These are phyloP conservation scores for Hansenula lynferdii DNA, from an alignment of 1,139 yeast genomes.

Conservation along the genomic window DNA sequence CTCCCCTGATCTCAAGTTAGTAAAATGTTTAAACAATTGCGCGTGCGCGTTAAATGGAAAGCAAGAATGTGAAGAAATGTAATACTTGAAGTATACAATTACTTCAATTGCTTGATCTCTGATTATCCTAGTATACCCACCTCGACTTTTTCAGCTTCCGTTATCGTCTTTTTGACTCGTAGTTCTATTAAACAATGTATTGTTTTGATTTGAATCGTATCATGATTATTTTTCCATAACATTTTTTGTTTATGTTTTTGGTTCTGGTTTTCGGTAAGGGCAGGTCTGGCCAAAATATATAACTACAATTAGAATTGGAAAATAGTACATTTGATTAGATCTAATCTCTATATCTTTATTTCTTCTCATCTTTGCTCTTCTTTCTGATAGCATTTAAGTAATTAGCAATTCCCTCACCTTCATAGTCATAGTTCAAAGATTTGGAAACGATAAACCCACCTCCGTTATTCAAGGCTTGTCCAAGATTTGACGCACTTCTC, in stretches of 20 bases:
- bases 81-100: not conserved
- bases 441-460: slow-evolving; percentile 51
- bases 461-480: slow-evolving; percentile 41
- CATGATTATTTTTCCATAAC: too few species aligned
- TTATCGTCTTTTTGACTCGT: too few species aligned
- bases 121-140: not conserved
- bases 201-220: too few species aligned
- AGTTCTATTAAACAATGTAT: too few species aligned
- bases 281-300: too few species aligned
- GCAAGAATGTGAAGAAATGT: not conserved
- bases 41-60: not conserved
- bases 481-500: slow-evolving; percentile 41
- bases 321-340: too few species aligned
- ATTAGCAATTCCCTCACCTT: slow-evolving; percentile 58
- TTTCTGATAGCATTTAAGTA: slow-evolving; percentile 46
- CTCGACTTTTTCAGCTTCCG: not conserved
- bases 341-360: slow-evolving; percentile 4
- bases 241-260: too few species aligned
- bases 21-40: too few species aligned
- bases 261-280: too few species aligned
- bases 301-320: too few species aligned
- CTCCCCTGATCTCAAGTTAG: not conserved
- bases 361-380: slow-evolving; percentile 23
- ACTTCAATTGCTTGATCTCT: too few species aligned
- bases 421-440: slow-evolving; percentile 45